Percentiles rank a stretch among this genome's conserved stretches.
Evolutionary conservation across 208 protist genomes (phyloP).

Genomic region (Trypanosoma brucei): DNA sequence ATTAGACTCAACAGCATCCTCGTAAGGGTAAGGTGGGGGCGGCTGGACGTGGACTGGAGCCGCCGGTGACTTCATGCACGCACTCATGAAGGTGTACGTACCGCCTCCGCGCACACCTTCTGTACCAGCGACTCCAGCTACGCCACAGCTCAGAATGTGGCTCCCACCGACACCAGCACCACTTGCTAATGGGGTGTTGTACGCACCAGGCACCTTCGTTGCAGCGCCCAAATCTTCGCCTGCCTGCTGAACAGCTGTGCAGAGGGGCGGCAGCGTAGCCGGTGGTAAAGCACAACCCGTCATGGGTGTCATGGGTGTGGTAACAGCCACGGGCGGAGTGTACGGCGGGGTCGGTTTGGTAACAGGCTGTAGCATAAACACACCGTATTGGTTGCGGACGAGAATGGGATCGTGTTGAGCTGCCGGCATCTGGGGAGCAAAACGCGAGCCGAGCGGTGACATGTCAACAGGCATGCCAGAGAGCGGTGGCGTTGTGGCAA

Average conservation of each 20-base stretch:
- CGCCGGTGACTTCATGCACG: conserved; percentile 14
- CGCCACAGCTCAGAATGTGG: conserved; percentile 17
- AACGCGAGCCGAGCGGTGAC: conserved; percentile 52
- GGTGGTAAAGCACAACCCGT: conserved; percentile 72
- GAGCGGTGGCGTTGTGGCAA: conserved; percentile 38
- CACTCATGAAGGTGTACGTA: conserved; percentile 24
- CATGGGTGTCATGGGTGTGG: conserved; percentile 66
- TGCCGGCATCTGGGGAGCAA: conserved; percentile 58
- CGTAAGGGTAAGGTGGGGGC: conserved; percentile 19
- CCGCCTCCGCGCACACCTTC: neutral
- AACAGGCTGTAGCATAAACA: conserved; percentile 70
- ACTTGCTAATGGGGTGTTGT: neutral
- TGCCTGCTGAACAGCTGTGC: conserved; percentile 19
- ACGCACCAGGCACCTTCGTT: neutral
- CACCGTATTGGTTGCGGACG: conserved; percentile 74
- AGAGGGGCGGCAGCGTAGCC: conserved; percentile 33
- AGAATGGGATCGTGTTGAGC: conserved; percentile 63
- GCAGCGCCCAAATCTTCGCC: conserved; percentile 8
- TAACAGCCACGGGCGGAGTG: conserved; percentile 44
- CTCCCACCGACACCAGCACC: conserved; percentile 8
- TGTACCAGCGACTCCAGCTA: conserved; percentile 3
- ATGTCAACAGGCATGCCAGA: conserved; percentile 33
- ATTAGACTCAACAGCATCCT: too few species aligned
- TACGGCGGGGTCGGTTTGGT: conserved; percentile 48
- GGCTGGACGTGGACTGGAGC: neutral